Percentiles rank a stretch among this genome's conserved stretches.
phyloP scores from a whole-genome alignment of 2,329 filamentous ascomycete genomes.

The Ophiosphaerella korrae region DNA sequence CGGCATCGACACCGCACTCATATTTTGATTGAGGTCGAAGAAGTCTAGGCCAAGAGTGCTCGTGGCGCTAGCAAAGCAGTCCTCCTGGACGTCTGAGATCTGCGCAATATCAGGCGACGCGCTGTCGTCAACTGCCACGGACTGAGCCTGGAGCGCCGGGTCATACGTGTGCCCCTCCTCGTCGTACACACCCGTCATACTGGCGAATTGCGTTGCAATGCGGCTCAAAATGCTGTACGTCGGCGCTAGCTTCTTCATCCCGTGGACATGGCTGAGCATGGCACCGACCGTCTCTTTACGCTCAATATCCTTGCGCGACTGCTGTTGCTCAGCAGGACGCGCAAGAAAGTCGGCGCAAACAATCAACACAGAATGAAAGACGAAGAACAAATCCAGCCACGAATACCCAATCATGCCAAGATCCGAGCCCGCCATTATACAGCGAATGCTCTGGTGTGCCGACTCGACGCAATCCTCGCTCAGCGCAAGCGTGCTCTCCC shows the following conservation, averaged over 20 bases:
- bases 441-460: slow-evolving; percentile 27
- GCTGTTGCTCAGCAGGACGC: slow-evolving; percentile 21
- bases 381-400: slow-evolving; percentile 30
- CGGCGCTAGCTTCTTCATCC: slow-evolving; percentile 22
- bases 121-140: slow-evolving; percentile 8
- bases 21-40: slow-evolving; percentile 18
- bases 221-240: slow-evolving; percentile 27
- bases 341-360: slow-evolving; percentile 36
- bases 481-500: slow-evolving; percentile 18
- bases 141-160: slow-evolving; percentile 2
- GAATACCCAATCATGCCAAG: slow-evolving; percentile 25
- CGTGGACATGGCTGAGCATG: slow-evolving; percentile 21
- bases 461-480: slow-evolving; percentile 36
- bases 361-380: slow-evolving; percentile 33
- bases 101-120: slow-evolving; percentile 10
- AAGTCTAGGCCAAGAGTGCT: slow-evolving; percentile 27
- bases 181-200: slow-evolving; percentile 25
- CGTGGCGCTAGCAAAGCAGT: slow-evolving; percentile 28
- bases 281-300: slow-evolving; percentile 26
- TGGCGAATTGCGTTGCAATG: slow-evolving; percentile 32
- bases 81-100: slow-evolving; percentile 23
- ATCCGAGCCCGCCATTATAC: slow-evolving; percentile 20
- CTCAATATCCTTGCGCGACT: slow-evolving; percentile 24
- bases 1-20: neutral
- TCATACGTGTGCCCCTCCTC: slow-evolving; percentile 5